Evolutionary conservation across 805 yeast genomes (phyloP), one percentile per base, ranked within the genome.

Genomic region (Ogataea glucozyma): DNA sequence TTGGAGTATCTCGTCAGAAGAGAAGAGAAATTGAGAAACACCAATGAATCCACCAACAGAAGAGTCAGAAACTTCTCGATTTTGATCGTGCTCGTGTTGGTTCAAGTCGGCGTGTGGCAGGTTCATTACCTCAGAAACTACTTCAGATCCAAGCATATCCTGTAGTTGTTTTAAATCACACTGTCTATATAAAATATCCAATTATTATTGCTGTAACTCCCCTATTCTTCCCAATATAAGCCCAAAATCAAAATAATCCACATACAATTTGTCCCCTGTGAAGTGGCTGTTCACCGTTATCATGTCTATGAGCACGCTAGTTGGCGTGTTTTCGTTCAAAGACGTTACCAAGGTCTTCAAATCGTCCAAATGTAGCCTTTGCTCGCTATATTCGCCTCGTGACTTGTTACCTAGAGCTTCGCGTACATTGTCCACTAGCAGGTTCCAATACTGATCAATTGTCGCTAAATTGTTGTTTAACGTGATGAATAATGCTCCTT

Each of bases 21-120:
- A 70, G 99, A 93, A 69, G 91, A 83, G 66, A 79, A 88, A 67
- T 75, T 93, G 68, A 85, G 99, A 72, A 95, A 93, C 65, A 93
- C 99, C 39, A 93, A 93, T 68, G 99, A 93, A 72, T 83, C 95
- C 31, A 93, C 99, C 39, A 93, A 93, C 70, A 75, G 84, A 54
- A 83, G 99, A 64, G 97, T 91, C 46, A 83, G 88, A 70, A 81
- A 83, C 70, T 93, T 93, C 65, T 87, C 96, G 12, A 56, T 86
- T 23, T 58, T 81, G 34, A 79, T 88, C 47, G 74, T 89, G 45
- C 22, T 83, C 29, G 73, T 88, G 26, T 76, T 93, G 63, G 61
- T 88, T 40, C 79, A 80, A 19, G 79, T 93, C 56, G 97, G 97
- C 38, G 81, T 76, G 27, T 91, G 97, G 95, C 98, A 93, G 75